Evolutionary conservation across 352 stramenopile genomes (phyloP).

Genomic region (Phytophthora sp.): DNA sequence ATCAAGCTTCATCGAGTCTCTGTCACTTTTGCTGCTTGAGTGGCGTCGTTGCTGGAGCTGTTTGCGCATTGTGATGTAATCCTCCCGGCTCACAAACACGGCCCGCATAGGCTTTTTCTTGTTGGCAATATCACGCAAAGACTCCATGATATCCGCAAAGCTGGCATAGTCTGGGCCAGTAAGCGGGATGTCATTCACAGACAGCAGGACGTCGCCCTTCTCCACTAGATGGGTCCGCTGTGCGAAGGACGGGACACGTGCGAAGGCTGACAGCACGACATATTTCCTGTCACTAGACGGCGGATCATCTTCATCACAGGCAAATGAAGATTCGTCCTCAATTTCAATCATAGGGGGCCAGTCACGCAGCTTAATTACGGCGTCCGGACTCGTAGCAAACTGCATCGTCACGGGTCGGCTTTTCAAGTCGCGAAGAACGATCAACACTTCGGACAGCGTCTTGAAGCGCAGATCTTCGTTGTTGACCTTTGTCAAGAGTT

Average conservation of each 20-base stretch:
- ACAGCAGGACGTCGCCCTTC: conserved; percentile 70
- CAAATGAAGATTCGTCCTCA: conserved; percentile 52
- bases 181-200: conserved; percentile 64
- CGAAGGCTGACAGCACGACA: conserved; percentile 72
- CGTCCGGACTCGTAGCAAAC: conserved; percentile 78
- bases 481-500: conserved; percentile 71
- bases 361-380: conserved; percentile 75
- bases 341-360: conserved; percentile 88
- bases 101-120: conserved; percentile 60
- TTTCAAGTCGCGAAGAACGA: conserved; percentile 62
- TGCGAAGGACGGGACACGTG: conserved; percentile 73
- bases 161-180: conserved; percentile 48
- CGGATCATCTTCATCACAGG: conserved; percentile 54
- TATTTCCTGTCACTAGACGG: conserved; percentile 61
- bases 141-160: conserved; percentile 73
- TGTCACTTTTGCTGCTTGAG: conserved; percentile 15
- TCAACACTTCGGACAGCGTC: conserved; percentile 63
- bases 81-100: conserved; percentile 61
- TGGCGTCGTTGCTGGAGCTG: conserved; percentile 19
- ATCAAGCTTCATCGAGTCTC: not conserved
- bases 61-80: conserved; percentile 54
- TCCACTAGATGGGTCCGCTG: conserved; percentile 69
- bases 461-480: conserved; percentile 75
- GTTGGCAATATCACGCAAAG: conserved; percentile 52
- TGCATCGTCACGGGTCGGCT: conserved; percentile 70